Base-by-base conservation (phyloP, 1,284 basidiomycete species). In the Butyriboletus appendiculatus region DNA sequence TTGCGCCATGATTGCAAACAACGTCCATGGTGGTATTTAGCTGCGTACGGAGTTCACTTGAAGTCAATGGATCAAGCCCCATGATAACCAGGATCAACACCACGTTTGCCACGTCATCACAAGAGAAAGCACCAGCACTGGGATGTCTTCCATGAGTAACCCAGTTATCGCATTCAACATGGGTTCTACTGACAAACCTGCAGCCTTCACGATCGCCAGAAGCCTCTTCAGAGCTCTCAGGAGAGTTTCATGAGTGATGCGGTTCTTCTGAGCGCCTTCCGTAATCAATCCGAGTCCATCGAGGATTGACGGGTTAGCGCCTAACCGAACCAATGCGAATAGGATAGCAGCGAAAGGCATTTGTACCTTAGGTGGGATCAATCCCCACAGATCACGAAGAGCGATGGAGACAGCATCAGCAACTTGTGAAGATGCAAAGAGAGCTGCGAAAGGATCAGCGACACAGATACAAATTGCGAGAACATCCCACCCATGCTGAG, bases 51-150 rank as follows among this genome's bases (percentile, higher is more conserved):
- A 84, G 68, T 14, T 79, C 76, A 3, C 66, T 59, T 2, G 76
- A 68, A 18, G 77, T 78, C 8, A 73, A 65, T 0, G 74, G 66
- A 60, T 90, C 88, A 57, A 87, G 75, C 3, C 75, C 83, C 22
- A 90, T 66, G 4, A 86, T 67, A 7, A 84, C 56, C 43, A 90
- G 61, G 1, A 74, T 66, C 42, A 82, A 59, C 8, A 85, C 60
- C n/a, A 82, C 63, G 50, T 81, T 75, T 4, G 80, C 74, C 4
- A 80, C 64, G n/a, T 84, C 81, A 16, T 71, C 63, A 8, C 55
- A 51, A 24, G 59, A 58, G n/a, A 79, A 62, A 34, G 68, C 67
- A 44, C 67, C 56, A 38, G 69, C 67, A 32, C 80, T 81, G 48
- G 7, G 12, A 30, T 14, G 6, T 6, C 35, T 50, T 54, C 20